Base-by-base conservation (phyloP, 768 basidiomycete species). In the Tylopilus rubrobrunneus region DNA sequence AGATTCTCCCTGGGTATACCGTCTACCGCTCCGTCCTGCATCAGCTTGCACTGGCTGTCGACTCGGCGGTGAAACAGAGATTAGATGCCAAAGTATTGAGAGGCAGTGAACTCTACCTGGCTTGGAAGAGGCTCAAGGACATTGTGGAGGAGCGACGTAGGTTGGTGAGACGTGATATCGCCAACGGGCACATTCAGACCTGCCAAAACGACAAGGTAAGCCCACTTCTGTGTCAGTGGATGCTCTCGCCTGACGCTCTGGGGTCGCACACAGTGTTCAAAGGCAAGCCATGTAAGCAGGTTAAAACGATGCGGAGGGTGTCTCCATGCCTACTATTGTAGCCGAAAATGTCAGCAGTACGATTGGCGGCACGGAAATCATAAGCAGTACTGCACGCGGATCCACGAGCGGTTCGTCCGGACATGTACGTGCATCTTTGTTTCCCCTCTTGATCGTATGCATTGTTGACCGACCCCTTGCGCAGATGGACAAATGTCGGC, bases 311-410 rank as follows among this genome's bases (percentile, higher is more conserved):
- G 68, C 27, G 58, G 36, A 17, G 66, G 68, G 5, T 70, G 64
- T 48, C 56, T 63, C 25, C 67, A 68, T n/a, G 55, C 66, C 29
- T 70, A 59, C 39, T 70, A 70, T 19, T 70, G 68, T 31, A 59
- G 57, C 47, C 59, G 45, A 25, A 48, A 51, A 36, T 68, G 67
- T 55, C 67, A 68, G 56, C 62, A 57, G 25, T 52, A 60, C 33
- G 67, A 68, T 12, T 70, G 67, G 67, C 29, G 41, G 41, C 27
- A 56, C 25, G 67, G 67, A n/a, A 64, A 51, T 40, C 67, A 68
- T 53, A 68, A 66, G 40, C 48, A 55, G 19, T 70, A 70, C 33
- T 68, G 64, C 39, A 52, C 33, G 2, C 48, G 56, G 3, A 19
- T 68, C 33, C 66, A 58, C 7, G 39, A 58, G 29, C 68, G 67